Base-by-base conservation (phyloP, 345 rosid species). In the Theobroma cacao region DNA sequence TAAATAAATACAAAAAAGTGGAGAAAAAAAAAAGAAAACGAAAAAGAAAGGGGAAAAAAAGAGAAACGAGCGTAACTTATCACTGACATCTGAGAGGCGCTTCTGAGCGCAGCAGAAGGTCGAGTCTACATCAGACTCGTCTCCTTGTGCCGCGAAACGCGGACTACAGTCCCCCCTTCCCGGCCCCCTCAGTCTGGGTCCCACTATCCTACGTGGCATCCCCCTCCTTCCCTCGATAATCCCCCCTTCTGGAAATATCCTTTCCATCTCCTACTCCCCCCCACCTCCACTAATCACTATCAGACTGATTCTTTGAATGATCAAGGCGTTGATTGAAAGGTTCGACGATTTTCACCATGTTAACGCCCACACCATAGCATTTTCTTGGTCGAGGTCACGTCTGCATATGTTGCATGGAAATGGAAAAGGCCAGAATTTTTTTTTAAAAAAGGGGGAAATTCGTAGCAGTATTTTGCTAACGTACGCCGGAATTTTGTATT, bases 81-180 rank as follows among this genome's bases (percentile, higher is more conserved):
- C 82, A 79, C 82, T 74, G 82, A 74, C 82, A 80, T 12, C 74
- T 66, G 74, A 28, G 47, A 20, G 43, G 71, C 7, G 33, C 24
- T 63, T n/a, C 74, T 52, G 79, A 77, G 53, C 18, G 62, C 30
- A 33, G 50, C 75, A 58, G 62, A 67, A 75, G 75, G 82, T 80
- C 70, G 41, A 63, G 82, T 80, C 82, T 56, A 66, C 34, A 80
- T 80, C 82, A 80, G 2, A 18, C 40, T 68, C 71, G 82, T 80
- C 82, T 80, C 79, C 75, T 80, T 80, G 40, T 68, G 79, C 82
- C 82, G 82, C 62, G 62, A 80, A 80, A 80, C 79, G 53, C 79
- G 82, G 82, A 75, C 79, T 80, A 45, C 78, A 80, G 78, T 67
- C 82, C 56, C 64, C 78, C 31, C 65, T 12, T 47, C 9, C 60